These are phyloP conservation scores for Aspergillus affinis DNA, from an alignment of 495 filamentous ascomycete species.

Conservation along the genomic window DNA sequence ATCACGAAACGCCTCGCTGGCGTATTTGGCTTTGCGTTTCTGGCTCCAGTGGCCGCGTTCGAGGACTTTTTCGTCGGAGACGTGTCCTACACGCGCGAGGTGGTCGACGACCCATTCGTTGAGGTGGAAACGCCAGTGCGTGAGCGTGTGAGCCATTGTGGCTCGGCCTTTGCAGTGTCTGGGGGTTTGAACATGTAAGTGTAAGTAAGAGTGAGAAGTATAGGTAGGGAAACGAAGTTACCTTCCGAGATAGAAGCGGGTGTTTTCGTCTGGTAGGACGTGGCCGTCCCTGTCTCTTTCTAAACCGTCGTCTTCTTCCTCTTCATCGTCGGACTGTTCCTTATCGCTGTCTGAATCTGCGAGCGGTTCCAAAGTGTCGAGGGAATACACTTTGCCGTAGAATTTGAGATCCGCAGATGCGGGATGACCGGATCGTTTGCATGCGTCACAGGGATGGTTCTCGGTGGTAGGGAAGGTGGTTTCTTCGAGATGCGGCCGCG, in stretches of 20 bases:
- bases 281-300: constrained; percentile 38
- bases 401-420: constrained; percentile 64
- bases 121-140: constrained; percentile 75
- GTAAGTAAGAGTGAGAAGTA: neutral
- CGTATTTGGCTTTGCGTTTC: constrained; percentile 52
- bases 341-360: constrained; percentile 48
- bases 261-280: constrained; percentile 32
- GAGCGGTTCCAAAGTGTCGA: constrained; percentile 66
- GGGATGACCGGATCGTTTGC: constrained; percentile 67
- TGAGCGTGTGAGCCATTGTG: constrained; percentile 63
- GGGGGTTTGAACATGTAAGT: constrained; percentile 1
- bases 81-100: constrained; percentile 55
- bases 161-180: constrained; percentile 69
- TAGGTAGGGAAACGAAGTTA: constrained; percentile 22
- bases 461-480: constrained; percentile 33
- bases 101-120: constrained; percentile 67
- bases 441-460: constrained; percentile 67
- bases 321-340: constrained; percentile 35
- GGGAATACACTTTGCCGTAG: constrained; percentile 67
- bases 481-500: constrained; percentile 55
- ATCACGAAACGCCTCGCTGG: constrained; percentile 54
- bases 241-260: constrained; percentile 46
- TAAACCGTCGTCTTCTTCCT: constrained; percentile 37
- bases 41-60: constrained; percentile 52
- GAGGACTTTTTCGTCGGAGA: constrained; percentile 51